A percentile compares a stretch with the other conserved stretches of the same genome.
These are phyloP conservation scores for Globisporangium megalacanthum DNA, from an alignment of 352 stramenopile genomes.

Conservation along the genomic window DNA sequence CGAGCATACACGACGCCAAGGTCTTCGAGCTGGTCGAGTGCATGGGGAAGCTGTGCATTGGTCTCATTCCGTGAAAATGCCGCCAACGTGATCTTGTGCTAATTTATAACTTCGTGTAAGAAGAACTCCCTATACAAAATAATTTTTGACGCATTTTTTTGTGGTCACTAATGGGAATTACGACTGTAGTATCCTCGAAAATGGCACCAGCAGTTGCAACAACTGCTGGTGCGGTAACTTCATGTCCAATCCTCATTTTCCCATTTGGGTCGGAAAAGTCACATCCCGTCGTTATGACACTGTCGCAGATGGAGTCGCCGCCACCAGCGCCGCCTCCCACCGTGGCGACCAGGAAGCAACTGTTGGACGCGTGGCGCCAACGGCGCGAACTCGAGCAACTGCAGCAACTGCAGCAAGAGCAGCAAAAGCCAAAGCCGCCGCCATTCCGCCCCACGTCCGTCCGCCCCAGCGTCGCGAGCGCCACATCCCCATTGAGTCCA, in stretches of 20 bases:
- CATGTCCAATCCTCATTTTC: background rate
- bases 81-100: too few species aligned
- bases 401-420: slow-evolving; percentile 8
- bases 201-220: too few species aligned
- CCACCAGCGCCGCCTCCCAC: background rate
- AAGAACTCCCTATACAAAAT: too few species aligned
- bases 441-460: slow-evolving; percentile 6
- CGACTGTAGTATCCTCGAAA: too few species aligned
- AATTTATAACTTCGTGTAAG: too few species aligned
- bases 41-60: too few species aligned
- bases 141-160: too few species aligned
- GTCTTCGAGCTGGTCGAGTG: too few species aligned
- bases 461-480: slow-evolving; percentile 7
- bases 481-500: background rate
- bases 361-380: slow-evolving; percentile 20
- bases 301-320: slow-evolving; percentile 5
- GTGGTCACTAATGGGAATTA: too few species aligned
- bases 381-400: background rate
- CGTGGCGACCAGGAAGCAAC: slow-evolving; percentile 17
- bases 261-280: background rate
- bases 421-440: slow-evolving; percentile 1
- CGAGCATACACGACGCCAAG: too few species aligned
- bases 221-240: too few species aligned
- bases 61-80: too few species aligned
- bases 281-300: slow-evolving; percentile 1